Conservation (phyloP, 192 early-diverging fungal species). For the Jimgerdemannia lactiflua region DNA sequence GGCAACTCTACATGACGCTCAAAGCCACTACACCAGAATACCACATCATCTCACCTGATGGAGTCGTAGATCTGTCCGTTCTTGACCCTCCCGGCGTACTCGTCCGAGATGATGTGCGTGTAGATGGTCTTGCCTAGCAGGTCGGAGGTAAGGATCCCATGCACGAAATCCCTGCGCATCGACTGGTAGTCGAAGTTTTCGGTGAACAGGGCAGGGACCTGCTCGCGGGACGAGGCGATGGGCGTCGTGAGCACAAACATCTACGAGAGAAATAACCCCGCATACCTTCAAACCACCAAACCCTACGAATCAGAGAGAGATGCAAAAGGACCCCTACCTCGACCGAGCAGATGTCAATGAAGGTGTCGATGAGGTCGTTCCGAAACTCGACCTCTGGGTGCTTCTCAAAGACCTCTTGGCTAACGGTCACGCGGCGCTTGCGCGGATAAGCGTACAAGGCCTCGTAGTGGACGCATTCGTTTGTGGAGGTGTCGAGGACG, state of each 20-base stretch:
- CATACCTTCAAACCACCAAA: neutral
- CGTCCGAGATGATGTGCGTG: constrained; percentile 66
- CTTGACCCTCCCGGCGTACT: constrained; percentile 64
- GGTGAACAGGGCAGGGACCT: constrained; percentile 75
- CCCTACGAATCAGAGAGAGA: constrained; percentile 9
- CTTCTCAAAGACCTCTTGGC: constrained; percentile 60
- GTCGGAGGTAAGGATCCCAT: constrained; percentile 87
- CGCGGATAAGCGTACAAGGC: constrained; percentile 57
- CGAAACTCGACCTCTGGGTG: constrained; percentile 72
- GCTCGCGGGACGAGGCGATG: no score
- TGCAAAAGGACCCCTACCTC: constrained; percentile 46
- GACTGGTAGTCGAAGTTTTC: constrained; percentile 99
- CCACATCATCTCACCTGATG: constrained; percentile 48
- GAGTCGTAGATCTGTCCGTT: constrained; percentile 74
- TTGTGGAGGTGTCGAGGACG: constrained; percentile 72
- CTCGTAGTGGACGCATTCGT: constrained; percentile 83
- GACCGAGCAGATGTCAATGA: constrained; percentile 90
- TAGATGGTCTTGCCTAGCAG: constrained; percentile 86
- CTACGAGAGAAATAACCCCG: constrained; percentile 22
- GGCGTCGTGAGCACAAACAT: constrained; percentile 29
- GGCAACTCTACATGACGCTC: neutral
- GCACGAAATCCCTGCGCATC: constrained; percentile 85
- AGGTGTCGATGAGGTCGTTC: constrained; percentile 93
- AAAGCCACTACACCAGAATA: neutral
- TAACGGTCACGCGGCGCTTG: constrained; percentile 50